A percentile compares a stretch with the other conserved stretches of the same genome.
These are phyloP conservation scores for Hericium alpestre DNA, from an alignment of 768 basidiomycete genomes.

Conservation along the genomic window DNA sequence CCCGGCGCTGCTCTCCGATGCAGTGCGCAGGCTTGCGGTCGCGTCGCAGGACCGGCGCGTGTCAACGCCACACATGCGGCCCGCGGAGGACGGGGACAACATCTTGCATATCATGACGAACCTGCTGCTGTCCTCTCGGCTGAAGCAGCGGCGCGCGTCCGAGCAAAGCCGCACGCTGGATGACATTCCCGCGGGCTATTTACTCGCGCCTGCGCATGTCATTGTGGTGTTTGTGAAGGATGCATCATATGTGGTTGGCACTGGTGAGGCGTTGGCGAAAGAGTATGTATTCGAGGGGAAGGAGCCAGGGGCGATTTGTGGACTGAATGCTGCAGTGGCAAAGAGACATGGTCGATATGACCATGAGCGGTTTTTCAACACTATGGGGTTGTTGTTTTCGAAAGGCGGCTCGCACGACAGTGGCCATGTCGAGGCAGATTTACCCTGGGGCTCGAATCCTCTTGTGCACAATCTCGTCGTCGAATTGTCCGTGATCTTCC, in stretches of 20 bases:
- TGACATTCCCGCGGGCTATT: constrained; percentile 54
- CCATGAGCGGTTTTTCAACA: constrained; percentile 12
- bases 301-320: constrained; percentile 6
- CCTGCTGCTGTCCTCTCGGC: constrained; percentile 50
- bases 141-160: constrained; percentile 36
- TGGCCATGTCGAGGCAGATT: not conserved
- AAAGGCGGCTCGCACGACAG: not conserved
- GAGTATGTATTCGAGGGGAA: constrained; percentile 9
- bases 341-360: constrained; percentile 4
- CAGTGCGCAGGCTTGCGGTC: constrained; percentile 51
- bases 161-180: constrained; percentile 26
- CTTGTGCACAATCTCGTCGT: constrained; percentile 9
- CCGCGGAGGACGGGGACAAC: constrained; percentile 41
- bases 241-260: constrained; percentile 4
- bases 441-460: constrained; percentile 6
- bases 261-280: constrained; percentile 9
- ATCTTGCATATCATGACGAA: constrained; percentile 74
- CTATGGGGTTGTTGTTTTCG: constrained; percentile 7
- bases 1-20: constrained; percentile 63
- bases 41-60: constrained; percentile 48
- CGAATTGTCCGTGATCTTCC: constrained; percentile 17
- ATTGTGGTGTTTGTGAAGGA: constrained; percentile 18
- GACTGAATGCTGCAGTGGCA: constrained; percentile 11
- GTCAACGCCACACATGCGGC: constrained; percentile 28
- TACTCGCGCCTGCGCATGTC: constrained; percentile 28